Evolutionary conservation across 371 early-diverging fungal species (phyloP).

Genomic region (Mucor sp.): DNA sequence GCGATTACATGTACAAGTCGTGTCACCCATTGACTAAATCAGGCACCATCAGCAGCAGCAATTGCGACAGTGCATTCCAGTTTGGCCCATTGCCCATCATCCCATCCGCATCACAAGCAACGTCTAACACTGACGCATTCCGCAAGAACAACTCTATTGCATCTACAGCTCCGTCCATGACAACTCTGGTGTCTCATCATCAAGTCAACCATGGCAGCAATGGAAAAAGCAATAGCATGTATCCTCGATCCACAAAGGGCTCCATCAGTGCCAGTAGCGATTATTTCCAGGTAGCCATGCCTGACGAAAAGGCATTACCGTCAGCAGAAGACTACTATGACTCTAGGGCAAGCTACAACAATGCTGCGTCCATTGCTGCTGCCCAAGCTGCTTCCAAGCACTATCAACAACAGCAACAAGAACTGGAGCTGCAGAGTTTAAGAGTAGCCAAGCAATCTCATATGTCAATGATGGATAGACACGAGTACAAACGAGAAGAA

Average conservation of each 20-base stretch:
- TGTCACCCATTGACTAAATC: conserved; percentile 21
- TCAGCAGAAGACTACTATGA: background rate
- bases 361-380: background rate
- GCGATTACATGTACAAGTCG: conserved; percentile 9
- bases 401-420: background rate
- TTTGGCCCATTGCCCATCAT: conserved; percentile 21
- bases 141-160: conserved; percentile 16
- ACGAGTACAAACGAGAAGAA: background rate
- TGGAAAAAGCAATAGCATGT: conserved; percentile 1
- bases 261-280: background rate
- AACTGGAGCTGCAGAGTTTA: background rate
- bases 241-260: background rate
- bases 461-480: background rate
- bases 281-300: background rate
- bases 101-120: background rate
- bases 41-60: background rate
- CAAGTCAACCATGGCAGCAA: conserved; percentile 5
- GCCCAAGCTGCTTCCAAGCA: background rate
- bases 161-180: conserved; percentile 17
- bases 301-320: background rate
- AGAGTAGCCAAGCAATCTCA: background rate
- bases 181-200: conserved; percentile 16
- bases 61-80: conserved; percentile 13
- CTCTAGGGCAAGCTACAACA: background rate
- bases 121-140: background rate